Evolutionary conservation across 1,284 basidiomycete genomes (phyloP), one percentile per base, ranked within the genome.

Genomic region (Apiotrichum sp.): DNA sequence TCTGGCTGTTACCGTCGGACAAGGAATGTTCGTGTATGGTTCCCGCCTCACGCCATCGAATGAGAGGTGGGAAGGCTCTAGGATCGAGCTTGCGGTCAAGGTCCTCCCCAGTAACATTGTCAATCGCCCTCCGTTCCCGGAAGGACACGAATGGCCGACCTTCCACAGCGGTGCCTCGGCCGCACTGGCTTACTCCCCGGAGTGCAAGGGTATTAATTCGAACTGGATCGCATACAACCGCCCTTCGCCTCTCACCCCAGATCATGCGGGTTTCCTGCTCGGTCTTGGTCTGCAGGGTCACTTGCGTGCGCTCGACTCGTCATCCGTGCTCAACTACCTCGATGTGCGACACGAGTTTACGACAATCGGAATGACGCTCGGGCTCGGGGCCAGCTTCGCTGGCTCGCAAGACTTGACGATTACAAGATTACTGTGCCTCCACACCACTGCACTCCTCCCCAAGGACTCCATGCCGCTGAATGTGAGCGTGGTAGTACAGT

Each of bases 161-260:
- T 99, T 99, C 74, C 93, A 98, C 76, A 95, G 96, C 61, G 96
- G 96, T 14, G 93, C 96, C 0, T 89, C 93, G 1, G 88, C 91
- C 2, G 95, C 88, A 2, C 76, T 99, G 55, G 84, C 88, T 4
- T 85, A 93, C 51, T 84, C 87, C 0, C 84, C 87, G 0, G 82
- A 84, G n/a, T 83, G 86, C n/a, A 78, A 80, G 52, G 84, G 84
- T 16, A 83, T 93, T 42, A 88, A 92, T 68, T 89, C 87, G 59
- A 90, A 91, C 0, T 95, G 93, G 86, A 92, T 96, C 65, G 86
- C 89, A 16, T 93, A 91, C 79, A 93, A 95, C 74, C 87, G 87
- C 62, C 92, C 93, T 0, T 81, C 83, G 0, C 87, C 91, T 52
- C 80, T 92, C 52, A 91, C 88, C 7, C 84, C 91, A 0, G 86